Evolutionary conservation across 306 rosid species (phyloP), one percentile per base, ranked within the genome.

Genomic region (Vicia villosa): DNA sequence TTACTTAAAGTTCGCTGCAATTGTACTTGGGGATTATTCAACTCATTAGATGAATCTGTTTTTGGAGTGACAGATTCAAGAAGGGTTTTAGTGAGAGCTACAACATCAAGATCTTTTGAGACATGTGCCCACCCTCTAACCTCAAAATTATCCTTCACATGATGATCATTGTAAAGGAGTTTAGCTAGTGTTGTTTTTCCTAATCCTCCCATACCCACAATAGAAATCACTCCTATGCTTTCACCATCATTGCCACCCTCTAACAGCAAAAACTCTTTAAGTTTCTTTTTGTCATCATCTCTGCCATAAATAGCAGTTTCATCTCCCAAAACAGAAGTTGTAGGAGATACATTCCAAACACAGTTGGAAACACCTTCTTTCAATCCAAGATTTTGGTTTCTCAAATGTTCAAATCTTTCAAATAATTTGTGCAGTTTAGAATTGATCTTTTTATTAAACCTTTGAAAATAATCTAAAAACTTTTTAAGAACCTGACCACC

Each of bases 371-470:
- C 46, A 52, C 66, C 37, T 63, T 51, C 57, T 63, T 17, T 64
- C 36, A 74, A 38, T 5, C 10, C 32, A 63, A 63, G 78, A 0
- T 40, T 24, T 11, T 63, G 21, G 0, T 10, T 12, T 28, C 32
- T 24, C 3, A 24, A 63, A 6, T 17, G 14, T 55, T 74, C 72
- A 14, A 74, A 16, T 42, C 19, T 74, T 54, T 65, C 59, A 30
- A 54, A 66, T 11, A 70, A 8, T 24, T 11, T 63, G 50, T 51
- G 63, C 47, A 80, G 16, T 56, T 57, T 65, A 45, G 74, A 43
- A 58, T 84, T 83, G n/a, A 80, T 37, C 16, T 46, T 59, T 22
- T 61, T 38, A 66, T 59, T 15, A 40, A 70, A 77, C n/a, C 54
- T 72, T 54, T 67, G 79, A n/a, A 64, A 67, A 57, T 24, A n/a